Evolutionary conservation across 2,329 filamentous ascomycete species (phyloP).

Genomic region (Aspergillus hiratsukae): DNA sequence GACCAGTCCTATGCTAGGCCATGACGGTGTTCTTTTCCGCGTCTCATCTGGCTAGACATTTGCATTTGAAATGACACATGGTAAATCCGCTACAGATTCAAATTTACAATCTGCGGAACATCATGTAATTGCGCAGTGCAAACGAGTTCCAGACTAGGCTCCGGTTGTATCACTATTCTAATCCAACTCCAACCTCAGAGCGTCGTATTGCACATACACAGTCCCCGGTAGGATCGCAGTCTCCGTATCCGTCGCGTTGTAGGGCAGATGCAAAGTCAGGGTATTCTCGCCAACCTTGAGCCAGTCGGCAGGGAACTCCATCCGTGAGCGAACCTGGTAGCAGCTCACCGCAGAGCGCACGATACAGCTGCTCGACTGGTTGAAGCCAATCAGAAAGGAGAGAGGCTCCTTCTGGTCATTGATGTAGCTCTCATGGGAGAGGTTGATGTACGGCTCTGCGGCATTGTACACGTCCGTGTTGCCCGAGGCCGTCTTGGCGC

Average conservation of each 20-base stretch:
- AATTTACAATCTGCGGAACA: too few relatives aligned
- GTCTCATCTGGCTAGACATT: too few relatives aligned
- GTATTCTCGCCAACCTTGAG: constrained; percentile 52
- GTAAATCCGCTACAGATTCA: too few relatives aligned
- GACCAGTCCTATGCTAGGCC: neutral
- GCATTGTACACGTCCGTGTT: constrained; percentile 58
- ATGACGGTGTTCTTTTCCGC: too few relatives aligned
- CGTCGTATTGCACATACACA: constrained; percentile 64
- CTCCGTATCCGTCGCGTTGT: constrained; percentile 56
- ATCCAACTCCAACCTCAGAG: constrained; percentile 54
- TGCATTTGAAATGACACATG: too few relatives aligned
- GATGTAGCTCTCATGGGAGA: constrained; percentile 49
- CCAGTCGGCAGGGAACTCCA: constrained; percentile 49
- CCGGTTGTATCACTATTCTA: neutral
- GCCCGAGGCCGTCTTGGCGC: constrained; percentile 58
- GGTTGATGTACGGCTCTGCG: constrained; percentile 49
- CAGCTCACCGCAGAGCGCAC: constrained; percentile 58
- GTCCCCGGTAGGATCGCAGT: constrained; percentile 52
- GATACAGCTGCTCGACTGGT: constrained; percentile 57
- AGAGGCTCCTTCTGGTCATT: constrained; percentile 38
- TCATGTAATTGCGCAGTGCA: too few relatives aligned
- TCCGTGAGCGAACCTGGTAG: constrained; percentile 59
- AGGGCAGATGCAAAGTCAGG: constrained; percentile 56
- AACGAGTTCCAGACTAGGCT: neutral
- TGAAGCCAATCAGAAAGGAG: constrained; percentile 38